Conservation (phyloP, 768 basidiomycete species). For the Phylloporus arenicola region DNA sequence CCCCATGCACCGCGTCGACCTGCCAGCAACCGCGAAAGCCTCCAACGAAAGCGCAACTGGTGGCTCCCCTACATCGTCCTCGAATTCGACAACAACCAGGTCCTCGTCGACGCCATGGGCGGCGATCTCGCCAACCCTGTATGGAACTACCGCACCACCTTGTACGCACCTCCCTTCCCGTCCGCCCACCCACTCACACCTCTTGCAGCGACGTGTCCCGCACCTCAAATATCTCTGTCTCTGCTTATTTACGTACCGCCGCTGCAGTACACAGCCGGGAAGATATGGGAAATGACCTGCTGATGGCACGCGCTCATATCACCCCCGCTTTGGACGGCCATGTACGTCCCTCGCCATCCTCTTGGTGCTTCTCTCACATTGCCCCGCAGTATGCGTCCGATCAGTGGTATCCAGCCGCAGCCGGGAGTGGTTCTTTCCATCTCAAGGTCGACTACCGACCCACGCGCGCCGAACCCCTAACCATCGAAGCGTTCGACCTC, state of each 20-base stretch:
- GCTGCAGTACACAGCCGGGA: slow-evolving; percentile 67
- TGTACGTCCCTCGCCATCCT: slow-evolving; percentile 36
- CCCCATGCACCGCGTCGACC: slow-evolving; percentile 50
- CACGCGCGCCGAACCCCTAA: slow-evolving; percentile 72
- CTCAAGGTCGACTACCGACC: slow-evolving; percentile 95
- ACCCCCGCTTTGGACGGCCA: slow-evolving; percentile 77
- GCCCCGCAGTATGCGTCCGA: slow-evolving; percentile 67
- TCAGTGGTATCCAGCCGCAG: slow-evolving; percentile 82
- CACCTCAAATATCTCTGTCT: slow-evolving; percentile 86
- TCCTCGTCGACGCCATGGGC: slow-evolving; percentile 91
- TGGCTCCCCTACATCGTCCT: slow-evolving; percentile 97
- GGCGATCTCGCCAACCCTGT: slow-evolving; percentile 87
- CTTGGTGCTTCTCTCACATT: slow-evolving; percentile 3
- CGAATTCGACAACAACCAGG: slow-evolving; percentile 97
- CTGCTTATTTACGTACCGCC: slow-evolving; percentile 84
- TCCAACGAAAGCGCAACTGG: slow-evolving; percentile 89
- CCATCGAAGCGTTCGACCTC: slow-evolving; percentile 95
- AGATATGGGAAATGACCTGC: slow-evolving; percentile 96
- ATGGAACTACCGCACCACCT: slow-evolving; percentile 95
- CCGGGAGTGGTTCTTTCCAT: slow-evolving; percentile 88
- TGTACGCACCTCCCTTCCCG: slow-evolving; percentile 50
- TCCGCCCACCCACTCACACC: slow-evolving; percentile 3
- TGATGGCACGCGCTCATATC: slow-evolving; percentile 89
- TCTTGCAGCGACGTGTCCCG: slow-evolving; percentile 86
- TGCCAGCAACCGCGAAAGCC: slow-evolving; percentile 78